Evolutionary conservation across 2,329 filamentous ascomycete species (phyloP), one percentile per base, ranked within the genome.

Genomic region (Exophiala oligosperma): DNA sequence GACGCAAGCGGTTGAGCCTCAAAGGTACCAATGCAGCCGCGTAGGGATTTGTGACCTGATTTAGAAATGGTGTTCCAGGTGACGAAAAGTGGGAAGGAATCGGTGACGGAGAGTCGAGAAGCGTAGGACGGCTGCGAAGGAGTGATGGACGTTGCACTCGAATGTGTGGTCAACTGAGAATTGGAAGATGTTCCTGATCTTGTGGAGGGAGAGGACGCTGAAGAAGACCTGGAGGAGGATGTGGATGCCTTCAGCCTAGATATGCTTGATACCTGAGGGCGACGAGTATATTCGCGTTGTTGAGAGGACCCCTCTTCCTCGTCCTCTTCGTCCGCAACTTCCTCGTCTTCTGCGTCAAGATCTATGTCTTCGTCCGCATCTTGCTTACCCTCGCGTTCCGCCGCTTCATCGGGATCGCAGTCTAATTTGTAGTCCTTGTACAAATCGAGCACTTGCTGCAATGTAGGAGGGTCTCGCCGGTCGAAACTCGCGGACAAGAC

Each of bases 21-120:
- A 70, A 97, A 99, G 2, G 93, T 99, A 66, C 94, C 94, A 71
- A 99, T 97, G 79, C 94, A 99, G 59, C 94, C 94, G 59, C 94
- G 88, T 43, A 99, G 83, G 24, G 82, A 83, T 71, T 87, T 86
- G 64, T 85, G 76, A 28, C 85, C 83, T 53, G 72, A 77, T 67
- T 79, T 73, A 6, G 83, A 85, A 54, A 91, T 67, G 0, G 84
- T 91, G 76, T 97, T 96, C 92, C 93, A 97, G 6, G 92, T 96
- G 48, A 99, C 90, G 72, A 97, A 97, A 40, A 97, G 82, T 0
- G 93, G 93, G 62, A 87, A 85, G 43, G 83, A 81, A 57, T 66
- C 74, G 70, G 60, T 66, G 63, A 65, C 59, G 64, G 68, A 68
- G 60, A 70, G 70, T 46, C 67, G 67, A 55, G 64, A 69, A 47